phyloP scores from a whole-genome alignment of 345 rosid species.

The Eucalyptus caleyi region DNA sequence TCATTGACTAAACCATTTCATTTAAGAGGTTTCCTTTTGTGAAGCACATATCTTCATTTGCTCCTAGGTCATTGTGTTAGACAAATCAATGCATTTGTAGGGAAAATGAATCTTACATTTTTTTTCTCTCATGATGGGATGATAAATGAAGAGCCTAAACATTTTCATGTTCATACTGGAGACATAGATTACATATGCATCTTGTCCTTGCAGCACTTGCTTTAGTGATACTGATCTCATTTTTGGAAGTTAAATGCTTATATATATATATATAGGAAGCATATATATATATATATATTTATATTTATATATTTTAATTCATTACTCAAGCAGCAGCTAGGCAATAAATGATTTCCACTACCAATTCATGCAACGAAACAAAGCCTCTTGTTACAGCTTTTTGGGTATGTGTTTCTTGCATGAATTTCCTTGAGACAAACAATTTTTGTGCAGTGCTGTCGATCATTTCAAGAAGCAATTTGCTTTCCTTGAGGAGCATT shows the following conservation, averaged over 20 bases:
- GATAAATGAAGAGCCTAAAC: neutral
- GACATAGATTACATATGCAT: neutral
- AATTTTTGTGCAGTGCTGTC: constrained; percentile 60
- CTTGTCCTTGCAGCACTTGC: neutral
- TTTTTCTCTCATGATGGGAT: neutral
- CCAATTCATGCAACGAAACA: neutral
- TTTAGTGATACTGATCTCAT: neutral
- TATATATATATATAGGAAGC: too few species aligned
- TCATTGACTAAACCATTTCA: neutral
- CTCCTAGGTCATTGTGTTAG: neutral
- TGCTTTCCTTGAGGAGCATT: constrained; percentile 92
- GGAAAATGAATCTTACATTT: neutral
- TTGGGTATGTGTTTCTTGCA: neutral
- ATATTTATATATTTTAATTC: neutral
- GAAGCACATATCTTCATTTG: neutral
- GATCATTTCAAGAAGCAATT: constrained; percentile 98
- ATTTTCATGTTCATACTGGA: neutral
- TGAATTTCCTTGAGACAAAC: neutral
- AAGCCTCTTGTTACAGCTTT: neutral
- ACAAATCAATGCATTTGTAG: neutral
- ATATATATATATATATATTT: too few species aligned
- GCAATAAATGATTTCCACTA: neutral
- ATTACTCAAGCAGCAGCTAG: neutral
- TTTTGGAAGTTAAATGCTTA: neutral
- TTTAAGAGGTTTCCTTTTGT: neutral